Percentiles rank a stretch among this genome's conserved stretches.
Evolutionary conservation across 495 filamentous ascomycete species (phyloP).

Genomic region (Xylaria flabelliformis): DNA sequence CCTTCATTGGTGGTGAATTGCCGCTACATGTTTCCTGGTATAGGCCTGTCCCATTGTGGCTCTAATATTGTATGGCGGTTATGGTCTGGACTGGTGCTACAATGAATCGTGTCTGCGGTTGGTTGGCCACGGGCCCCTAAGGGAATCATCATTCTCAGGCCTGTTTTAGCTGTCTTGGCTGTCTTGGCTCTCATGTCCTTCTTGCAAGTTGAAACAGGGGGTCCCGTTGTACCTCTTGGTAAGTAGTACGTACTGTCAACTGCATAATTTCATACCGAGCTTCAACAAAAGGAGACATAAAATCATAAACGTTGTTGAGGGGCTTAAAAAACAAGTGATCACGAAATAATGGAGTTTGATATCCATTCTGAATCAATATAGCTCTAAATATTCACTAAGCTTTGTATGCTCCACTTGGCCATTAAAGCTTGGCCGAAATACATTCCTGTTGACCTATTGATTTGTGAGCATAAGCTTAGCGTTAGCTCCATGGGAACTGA

Average conservation of each 20-base stretch:
- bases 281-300: background rate
- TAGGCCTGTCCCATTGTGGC: background rate
- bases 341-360: background rate
- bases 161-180: slow-evolving; percentile 11
- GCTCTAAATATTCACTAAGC: background rate
- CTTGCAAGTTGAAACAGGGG: slow-evolving; percentile 18
- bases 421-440: background rate
- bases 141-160: background rate
- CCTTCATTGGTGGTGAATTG: slow-evolving; percentile 2
- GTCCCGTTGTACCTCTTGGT: background rate
- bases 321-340: background rate
- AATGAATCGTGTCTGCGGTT: slow-evolving; percentile 11
- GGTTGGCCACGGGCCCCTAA: background rate
- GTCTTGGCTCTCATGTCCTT: slow-evolving; percentile 9
- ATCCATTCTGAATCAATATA: background rate
- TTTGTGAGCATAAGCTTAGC: background rate
- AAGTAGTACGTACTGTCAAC: background rate
- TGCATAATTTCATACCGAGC: background rate
- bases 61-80: background rate
- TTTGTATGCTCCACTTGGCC: background rate
- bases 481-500: background rate
- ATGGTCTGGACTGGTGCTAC: background rate
- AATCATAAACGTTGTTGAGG: background rate
- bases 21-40: slow-evolving; percentile 2
- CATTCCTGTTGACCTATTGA: background rate